phyloP scores from a whole-genome alignment of 2,329 filamentous ascomycete species.

The Coniella lustricola region DNA sequence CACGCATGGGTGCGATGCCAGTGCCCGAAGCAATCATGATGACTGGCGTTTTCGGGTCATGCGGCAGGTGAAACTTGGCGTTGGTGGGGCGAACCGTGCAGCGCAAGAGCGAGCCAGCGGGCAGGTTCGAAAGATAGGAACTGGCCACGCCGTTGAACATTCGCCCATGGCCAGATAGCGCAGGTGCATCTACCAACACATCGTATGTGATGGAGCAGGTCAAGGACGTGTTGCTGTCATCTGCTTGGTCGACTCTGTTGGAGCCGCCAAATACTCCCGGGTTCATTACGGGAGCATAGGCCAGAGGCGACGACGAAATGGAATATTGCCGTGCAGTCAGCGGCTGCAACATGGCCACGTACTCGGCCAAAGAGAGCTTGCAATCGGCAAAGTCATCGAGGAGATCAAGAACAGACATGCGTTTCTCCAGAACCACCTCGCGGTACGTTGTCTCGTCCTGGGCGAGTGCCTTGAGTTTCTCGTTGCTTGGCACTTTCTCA shows the following conservation, averaged over 20 bases:
- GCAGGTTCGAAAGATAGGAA: constrained; percentile 36
- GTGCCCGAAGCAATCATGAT: constrained; percentile 45
- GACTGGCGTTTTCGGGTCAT: constrained; percentile 34
- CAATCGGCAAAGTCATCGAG: constrained; percentile 44
- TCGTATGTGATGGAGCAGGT: constrained; percentile 43
- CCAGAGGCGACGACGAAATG: constrained; percentile 48
- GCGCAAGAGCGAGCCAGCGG: neutral
- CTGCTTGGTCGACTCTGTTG: neutral
- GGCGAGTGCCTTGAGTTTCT: constrained; percentile 8
- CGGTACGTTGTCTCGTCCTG: constrained; percentile 24
- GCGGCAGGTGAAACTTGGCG: constrained; percentile 39
- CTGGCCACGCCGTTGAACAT: constrained; percentile 39
- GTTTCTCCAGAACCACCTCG: constrained; percentile 35
- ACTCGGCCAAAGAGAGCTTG: constrained; percentile 43
- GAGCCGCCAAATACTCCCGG: neutral
- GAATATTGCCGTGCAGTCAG: constrained; percentile 53
- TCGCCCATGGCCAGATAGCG: constrained; percentile 27
- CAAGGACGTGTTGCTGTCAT: neutral
- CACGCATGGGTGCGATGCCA: constrained; percentile 38
- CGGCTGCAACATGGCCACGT: constrained; percentile 48
- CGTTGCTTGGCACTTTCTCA: constrained; percentile 10
- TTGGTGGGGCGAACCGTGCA: constrained; percentile 2
- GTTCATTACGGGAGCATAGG: constrained; percentile 34
- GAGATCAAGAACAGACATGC: constrained; percentile 46
- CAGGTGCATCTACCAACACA: constrained; percentile 40